Percentiles rank a stretch among this genome's conserved stretches.
Conservation (phyloP, 441 rosid genomes). For the Manihot esculenta region DNA sequence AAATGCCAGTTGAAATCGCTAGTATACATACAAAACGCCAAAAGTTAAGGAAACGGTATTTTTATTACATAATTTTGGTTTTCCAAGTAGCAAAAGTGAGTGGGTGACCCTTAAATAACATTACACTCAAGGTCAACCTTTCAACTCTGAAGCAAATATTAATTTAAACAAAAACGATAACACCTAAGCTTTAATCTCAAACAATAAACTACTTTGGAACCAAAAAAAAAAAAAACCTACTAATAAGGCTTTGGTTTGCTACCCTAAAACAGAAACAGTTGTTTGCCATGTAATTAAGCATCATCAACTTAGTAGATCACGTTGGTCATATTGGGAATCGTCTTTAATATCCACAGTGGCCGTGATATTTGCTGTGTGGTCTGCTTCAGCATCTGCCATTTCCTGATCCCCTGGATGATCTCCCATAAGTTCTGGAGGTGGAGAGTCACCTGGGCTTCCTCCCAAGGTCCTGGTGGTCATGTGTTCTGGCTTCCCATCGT, state of each 20-base stretch:
- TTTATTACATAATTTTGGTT: too few species aligned
- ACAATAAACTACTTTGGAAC: neutral
- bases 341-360: constrained; percentile 50
- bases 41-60: too few species aligned
- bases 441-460: constrained; percentile 28
- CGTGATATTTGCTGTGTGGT: constrained; percentile 43
- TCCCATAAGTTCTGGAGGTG: constrained; percentile 15
- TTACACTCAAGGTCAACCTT: neutral
- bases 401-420: constrained; percentile 20
- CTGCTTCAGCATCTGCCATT: constrained; percentile 33
- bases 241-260: neutral
- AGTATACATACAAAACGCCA: too few species aligned
- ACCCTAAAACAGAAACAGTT: neutral
- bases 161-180: neutral
- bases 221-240: neutral
- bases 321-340: constrained; percentile 27
- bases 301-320: constrained; percentile 40
- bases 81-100: neutral
- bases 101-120: neutral
- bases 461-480: constrained; percentile 25
- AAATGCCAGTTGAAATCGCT: too few species aligned
- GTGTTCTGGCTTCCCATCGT: constrained; percentile 34
- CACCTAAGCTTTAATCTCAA: too few species aligned
- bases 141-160: neutral
- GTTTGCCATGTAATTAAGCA: neutral